phyloP scores from a whole-genome alignment of 2,329 filamentous ascomycete species.

The Diaporthe ilicicola region DNA sequence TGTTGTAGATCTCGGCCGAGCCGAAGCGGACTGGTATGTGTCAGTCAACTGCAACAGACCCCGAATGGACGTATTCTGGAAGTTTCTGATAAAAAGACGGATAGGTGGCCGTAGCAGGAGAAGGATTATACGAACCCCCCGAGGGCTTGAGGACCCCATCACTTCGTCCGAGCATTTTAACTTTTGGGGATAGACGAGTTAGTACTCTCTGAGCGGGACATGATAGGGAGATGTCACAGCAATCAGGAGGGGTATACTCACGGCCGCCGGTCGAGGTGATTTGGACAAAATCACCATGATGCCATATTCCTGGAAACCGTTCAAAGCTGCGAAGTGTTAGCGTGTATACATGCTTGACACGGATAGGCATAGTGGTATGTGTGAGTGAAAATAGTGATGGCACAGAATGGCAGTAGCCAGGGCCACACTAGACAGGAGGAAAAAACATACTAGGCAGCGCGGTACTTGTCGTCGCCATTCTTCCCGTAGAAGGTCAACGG shows the following conservation, averaged over 20 bases:
- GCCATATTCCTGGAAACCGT: conserved; percentile 81
- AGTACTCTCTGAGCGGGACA: background rate
- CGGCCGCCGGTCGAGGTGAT: conserved; percentile 73
- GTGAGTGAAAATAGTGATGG: background rate
- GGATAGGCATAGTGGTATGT: background rate
- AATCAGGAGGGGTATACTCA: background rate
- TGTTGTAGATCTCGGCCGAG: conserved; percentile 94
- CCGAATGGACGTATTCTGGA: too few relatives aligned
- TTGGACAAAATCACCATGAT: conserved; percentile 91
- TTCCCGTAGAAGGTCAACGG: conserved; percentile 88
- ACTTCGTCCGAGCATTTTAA: conserved; percentile 90
- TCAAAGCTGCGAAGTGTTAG: conserved; percentile 66
- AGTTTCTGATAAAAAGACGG: too few relatives aligned
- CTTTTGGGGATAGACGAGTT: background rate
- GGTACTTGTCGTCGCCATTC: conserved; percentile 79
- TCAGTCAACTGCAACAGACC: too few relatives aligned
- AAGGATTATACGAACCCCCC: conserved; percentile 59
- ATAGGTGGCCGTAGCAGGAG: too few relatives aligned
- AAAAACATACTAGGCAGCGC: conserved; percentile 69
- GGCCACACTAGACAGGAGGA: background rate
- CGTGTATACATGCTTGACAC: background rate
- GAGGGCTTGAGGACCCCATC: conserved; percentile 94
- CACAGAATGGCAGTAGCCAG: too few relatives aligned
- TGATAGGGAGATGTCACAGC: background rate
- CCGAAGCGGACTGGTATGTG: conserved; percentile 95